Base-by-base conservation (phyloP, 352 stramenopile species). In the Pythium biforme region DNA sequence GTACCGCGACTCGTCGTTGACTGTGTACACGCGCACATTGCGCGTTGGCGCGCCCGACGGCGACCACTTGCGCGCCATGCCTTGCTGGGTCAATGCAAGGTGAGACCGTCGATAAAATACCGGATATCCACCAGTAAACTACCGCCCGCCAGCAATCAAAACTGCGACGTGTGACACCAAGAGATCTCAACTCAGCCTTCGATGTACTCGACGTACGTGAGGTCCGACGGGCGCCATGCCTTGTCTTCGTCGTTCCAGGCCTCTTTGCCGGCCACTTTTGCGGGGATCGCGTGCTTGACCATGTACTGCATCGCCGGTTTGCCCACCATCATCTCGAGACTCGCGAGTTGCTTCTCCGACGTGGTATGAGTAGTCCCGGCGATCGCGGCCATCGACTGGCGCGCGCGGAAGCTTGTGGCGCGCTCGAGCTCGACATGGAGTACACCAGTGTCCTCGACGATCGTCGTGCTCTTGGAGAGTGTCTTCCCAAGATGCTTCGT, bases 191-290 rank as follows among this genome's bases (percentile, higher is more conserved):
- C 14, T 73, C 54, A 91, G 25, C 71, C 80, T 57, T 90, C 83
- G 3, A 74, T 76, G 64, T 90, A 89, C 69, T 89, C 83, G 69
- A 90, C 81, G 56, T 89, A 88, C 10, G 81, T 70, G 37, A 89
- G 67, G 49, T 92, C 83, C 54, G 79, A 69, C 37, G 73, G 55
- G 6, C 79, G 67, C 83, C 79, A 92, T 20, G 76, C 68, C 45
- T 86, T 86, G 54, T 90, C 81, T 49, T 89, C 76, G 10, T 90
- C 74, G 4, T 52, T 82, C 83, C 83, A 92, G 23, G 54, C 55
- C 52, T 87, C 77, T 15, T 65, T 73, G 2, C 81, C 81, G 12
- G 77, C 70, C 37, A 90, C 76, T 50, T 92, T 90, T 4, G 60
- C 55, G 14, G 72, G 71, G 41, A 92, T 86, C 23, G 73, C 53